Percentiles rank a stretch among this genome's conserved stretches.
phyloP scores from a whole-genome alignment of 164 flowering plant species.

The Litsea cubeba region DNA sequence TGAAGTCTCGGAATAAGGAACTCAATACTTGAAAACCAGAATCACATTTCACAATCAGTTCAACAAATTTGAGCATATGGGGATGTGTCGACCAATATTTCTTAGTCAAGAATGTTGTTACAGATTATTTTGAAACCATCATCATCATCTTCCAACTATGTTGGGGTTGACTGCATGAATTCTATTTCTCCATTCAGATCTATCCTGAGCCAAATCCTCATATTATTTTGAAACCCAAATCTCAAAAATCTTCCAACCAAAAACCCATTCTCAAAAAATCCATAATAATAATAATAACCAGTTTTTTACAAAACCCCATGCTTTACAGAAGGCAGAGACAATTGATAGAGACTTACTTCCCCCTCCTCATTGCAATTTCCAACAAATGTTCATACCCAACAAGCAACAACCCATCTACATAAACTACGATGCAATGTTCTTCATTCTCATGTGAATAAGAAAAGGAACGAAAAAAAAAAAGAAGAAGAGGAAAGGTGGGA shows the following conservation, averaged over 20 bases:
- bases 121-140: too few species aligned
- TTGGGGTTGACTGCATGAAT: too few species aligned
- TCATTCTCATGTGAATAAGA: neutral
- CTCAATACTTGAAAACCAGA: neutral
- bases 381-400: slow-evolving; percentile 1
- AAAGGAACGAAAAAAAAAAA: neutral
- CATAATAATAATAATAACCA: too few species aligned
- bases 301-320: neutral
- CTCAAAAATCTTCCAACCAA: neutral
- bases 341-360: neutral
- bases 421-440: neutral
- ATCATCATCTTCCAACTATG: neutral
- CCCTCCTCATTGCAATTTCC: neutral
- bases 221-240: neutral
- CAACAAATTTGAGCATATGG: neutral
- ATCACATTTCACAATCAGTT: neutral
- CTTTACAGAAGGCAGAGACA: neutral
- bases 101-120: too few species aligned
- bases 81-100: too few species aligned
- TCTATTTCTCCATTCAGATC: too few species aligned
- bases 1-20: neutral
- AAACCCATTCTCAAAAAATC: neutral
- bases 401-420: neutral
- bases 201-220: neutral
- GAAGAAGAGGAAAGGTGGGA: slow-evolving; percentile 2